Conservation (phyloP, 2,329 filamentous ascomycete genomes). For the Sclerotinia glacialis region DNA sequence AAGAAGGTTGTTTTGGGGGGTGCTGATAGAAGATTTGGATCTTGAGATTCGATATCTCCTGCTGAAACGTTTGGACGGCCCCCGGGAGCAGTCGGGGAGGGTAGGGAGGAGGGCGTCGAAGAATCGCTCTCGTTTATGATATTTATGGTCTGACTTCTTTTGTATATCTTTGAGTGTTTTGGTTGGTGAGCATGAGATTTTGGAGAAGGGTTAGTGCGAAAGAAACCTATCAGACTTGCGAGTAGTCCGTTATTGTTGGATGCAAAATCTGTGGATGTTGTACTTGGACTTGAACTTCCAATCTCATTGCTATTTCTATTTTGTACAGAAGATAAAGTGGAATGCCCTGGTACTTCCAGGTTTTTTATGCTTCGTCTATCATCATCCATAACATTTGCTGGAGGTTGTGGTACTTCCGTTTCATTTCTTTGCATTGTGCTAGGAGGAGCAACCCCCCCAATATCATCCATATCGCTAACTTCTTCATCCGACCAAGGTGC, state of each 20-base stretch:
- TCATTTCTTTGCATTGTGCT: slow-evolving; percentile 44
- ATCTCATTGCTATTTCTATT: slow-evolving; percentile 4
- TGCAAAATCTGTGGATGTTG: slow-evolving; percentile 28
- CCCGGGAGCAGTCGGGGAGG: slow-evolving; percentile 26
- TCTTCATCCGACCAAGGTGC: slow-evolving; percentile 28
- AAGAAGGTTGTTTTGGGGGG: slow-evolving; percentile 92
- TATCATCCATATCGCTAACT: slow-evolving; percentile 33
- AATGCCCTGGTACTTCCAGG: slow-evolving; percentile 34
- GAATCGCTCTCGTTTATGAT: slow-evolving; percentile 41
- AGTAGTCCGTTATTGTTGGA: slow-evolving; percentile 50
- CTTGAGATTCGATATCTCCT: slow-evolving; percentile 43
- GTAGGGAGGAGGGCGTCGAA: slow-evolving; percentile 25
- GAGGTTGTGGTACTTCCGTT: slow-evolving; percentile 67
- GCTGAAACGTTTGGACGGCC: slow-evolving; percentile 38
- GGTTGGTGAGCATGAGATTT: slow-evolving; percentile 51
- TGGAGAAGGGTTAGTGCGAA: slow-evolving; percentile 56
- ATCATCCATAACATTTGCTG: slow-evolving; percentile 63
- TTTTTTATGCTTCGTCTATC: slow-evolving; percentile 57
- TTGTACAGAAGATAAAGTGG: slow-evolving; percentile 25
- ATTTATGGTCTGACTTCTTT: slow-evolving; percentile 71
- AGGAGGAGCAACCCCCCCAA: slow-evolving; percentile 39
- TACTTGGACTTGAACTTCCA: slow-evolving; percentile 23
- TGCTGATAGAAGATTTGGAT: slow-evolving; percentile 53
- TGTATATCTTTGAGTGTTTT: slow-evolving; percentile 69
- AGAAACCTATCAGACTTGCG: slow-evolving; percentile 63